Base-by-base conservation (phyloP, 2,329 filamentous ascomycete genomes). In the Emergomyces orientalis region DNA sequence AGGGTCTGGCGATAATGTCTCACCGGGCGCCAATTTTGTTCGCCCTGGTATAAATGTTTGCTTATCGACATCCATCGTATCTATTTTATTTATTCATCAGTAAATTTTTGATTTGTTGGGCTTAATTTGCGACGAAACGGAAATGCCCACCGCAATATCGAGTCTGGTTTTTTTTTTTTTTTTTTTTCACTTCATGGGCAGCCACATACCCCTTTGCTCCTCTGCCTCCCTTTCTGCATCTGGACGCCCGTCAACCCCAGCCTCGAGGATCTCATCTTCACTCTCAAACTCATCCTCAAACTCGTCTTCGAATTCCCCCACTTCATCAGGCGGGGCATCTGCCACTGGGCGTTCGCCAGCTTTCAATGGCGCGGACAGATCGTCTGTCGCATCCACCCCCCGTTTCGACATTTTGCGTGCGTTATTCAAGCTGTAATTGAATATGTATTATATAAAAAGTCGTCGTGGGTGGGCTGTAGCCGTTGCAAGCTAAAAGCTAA, bases 231-330 rank as follows among this genome's bases (percentile, higher is more conserved):
- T 82, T 81, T 97, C 93, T 8, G 89, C 90, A 75, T 97, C 93
- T 37, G 93, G 93, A 67, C 91, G 81, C 22, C 93, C 93, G 74
- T 97, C 93, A 14, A 97, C 91, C 65, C 93, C 93, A 4, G 94
- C 93, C 78, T 97, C 93, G 64, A 97, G 79, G 60, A 97, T 90
- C 76, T 97, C 92, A 74, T 97, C 92, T 70, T 89, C 87, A 69
- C 86, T 96, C 81, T 97, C 92, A 69, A 93, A 97, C 73, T 97
- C 93, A 78, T 97, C 94, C 73, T 96, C 94, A 67, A 95, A 97
- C 69, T 97, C 89, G 68, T 84, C 82, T 70, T 89, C 85, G 60
- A 89, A 82, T 64, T 88, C 88, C 66, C 82, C 81, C 65, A 77
- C 80, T 62, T 85, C 82, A 66, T 81, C 77, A 67, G 80, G 75